Evolutionary conservation across 2,329 filamentous ascomycete genomes (phyloP), one percentile per base, ranked within the genome.

Genomic region (Scedosporium minutisporum): DNA sequence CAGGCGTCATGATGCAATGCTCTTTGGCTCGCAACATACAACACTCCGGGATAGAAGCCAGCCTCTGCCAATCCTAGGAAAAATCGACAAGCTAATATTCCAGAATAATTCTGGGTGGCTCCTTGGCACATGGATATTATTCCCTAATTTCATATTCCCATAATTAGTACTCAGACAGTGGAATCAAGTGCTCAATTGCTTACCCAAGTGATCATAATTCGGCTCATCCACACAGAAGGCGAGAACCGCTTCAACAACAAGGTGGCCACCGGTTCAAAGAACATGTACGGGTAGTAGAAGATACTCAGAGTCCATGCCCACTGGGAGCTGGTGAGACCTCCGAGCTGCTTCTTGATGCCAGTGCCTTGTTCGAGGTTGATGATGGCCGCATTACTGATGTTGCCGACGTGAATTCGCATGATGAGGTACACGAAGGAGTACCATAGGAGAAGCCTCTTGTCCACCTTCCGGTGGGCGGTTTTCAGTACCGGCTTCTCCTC

Each of bases 21-120:
- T 44, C n/a, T 4, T 23, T 16, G 3, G 2, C 1, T 18, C 2
- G 23, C 7, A 3, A 60, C 58, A 21, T 27, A 60, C 64, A 70
- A 59, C 0, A 71, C 69, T 5, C 69, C 70, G 3, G 69, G 69
- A 23, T 71, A 71, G n/a, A 71, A 70, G 0, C 70, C 69, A 23
- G 69, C 69, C 60, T 71, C 70, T 3, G 70, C 67, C 5, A 68
- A 64, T 0, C 70, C 69, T 1, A 72, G 61, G 33, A 69, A 69
- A 62, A 70, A 72, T 1, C 69, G 67, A 25, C 66, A 66, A 1
- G 65, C 66, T 55, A 72, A 38, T 4, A 72, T 68, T 1, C 68
- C 69, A 5, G 67, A 62, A 62, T 69, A 71, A 38, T 65, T 68
- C 6, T 66, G 63, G 7, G 66, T 67, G 3, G 66, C 68, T 2